phyloP scores from a whole-genome alignment of 257 asterid genomes.

The Vinca minor region DNA sequence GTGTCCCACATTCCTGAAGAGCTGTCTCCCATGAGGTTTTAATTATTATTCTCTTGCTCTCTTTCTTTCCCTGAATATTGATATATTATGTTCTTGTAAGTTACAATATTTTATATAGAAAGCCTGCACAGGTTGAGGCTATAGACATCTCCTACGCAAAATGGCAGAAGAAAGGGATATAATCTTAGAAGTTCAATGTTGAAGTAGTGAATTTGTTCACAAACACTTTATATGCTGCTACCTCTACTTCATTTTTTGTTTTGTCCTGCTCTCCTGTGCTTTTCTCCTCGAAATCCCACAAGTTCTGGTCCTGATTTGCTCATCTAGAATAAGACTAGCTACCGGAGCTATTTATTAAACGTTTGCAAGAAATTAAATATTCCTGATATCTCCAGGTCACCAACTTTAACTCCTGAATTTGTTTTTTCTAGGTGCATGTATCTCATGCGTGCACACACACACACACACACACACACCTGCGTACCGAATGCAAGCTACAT shows the following conservation, averaged over 20 bases:
- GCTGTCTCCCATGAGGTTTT: slow-evolving; percentile 58
- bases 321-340: not conserved
- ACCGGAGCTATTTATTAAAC: not conserved
- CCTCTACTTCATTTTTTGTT: not conserved
- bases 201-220: not conserved
- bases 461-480: not conserved
- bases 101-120: not conserved
- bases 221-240: not conserved
- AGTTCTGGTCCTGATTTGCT: not conserved
- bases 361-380: not conserved
- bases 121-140: not conserved
- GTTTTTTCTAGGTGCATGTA: not conserved
- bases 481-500: not conserved
- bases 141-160: not conserved
- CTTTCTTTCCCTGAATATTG: slow-evolving; percentile 7
- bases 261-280: not conserved
- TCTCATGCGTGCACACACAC: not conserved
- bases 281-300: not conserved
- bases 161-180: not conserved
- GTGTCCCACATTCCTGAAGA: slow-evolving; percentile 53
- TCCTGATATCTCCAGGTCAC: not conserved
- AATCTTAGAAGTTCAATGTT: not conserved
- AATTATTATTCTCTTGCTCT: slow-evolving; percentile 16
- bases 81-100: not conserved
- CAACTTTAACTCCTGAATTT: not conserved